These are phyloP conservation scores for Russula dissimulans DNA, from an alignment of 768 basidiomycete species.

Conservation along the genomic window DNA sequence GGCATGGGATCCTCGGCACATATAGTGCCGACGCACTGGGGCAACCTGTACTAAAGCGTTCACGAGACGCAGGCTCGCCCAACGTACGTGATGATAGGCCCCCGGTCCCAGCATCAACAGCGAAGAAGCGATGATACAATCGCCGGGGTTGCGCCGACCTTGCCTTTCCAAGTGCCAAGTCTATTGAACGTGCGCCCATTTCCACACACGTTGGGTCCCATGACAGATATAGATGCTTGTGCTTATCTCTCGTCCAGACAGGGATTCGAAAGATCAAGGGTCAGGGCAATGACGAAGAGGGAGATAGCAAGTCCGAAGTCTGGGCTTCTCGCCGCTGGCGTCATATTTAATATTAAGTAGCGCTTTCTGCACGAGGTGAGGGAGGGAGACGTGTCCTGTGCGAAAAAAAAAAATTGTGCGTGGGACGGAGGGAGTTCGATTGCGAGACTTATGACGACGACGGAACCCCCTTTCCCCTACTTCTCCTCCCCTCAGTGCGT, in stretches of 20 bases:
- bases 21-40: background rate
- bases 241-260: constrained; percentile 3
- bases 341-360: constrained; percentile 10
- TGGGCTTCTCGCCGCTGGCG: constrained; percentile 7
- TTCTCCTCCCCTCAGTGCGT: background rate
- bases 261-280: background rate
- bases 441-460: constrained; percentile 15
- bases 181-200: background rate
- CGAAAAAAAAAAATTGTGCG: background rate
- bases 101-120: background rate
- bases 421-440: background rate
- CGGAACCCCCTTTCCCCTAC: background rate
- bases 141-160: constrained; percentile 1
- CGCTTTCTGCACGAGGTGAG: background rate
- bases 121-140: constrained; percentile 7
- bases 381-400: background rate
- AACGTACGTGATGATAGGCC: background rate
- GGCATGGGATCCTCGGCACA: background rate
- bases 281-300: constrained; percentile 13
- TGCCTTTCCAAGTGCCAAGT: background rate
- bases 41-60: background rate
- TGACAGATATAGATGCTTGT: background rate
- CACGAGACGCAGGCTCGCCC: background rate
- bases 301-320: constrained; percentile 7
- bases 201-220: background rate